Evolutionary conservation across 208 protist species (phyloP).

Genomic region (Trypanosoma mega): DNA sequence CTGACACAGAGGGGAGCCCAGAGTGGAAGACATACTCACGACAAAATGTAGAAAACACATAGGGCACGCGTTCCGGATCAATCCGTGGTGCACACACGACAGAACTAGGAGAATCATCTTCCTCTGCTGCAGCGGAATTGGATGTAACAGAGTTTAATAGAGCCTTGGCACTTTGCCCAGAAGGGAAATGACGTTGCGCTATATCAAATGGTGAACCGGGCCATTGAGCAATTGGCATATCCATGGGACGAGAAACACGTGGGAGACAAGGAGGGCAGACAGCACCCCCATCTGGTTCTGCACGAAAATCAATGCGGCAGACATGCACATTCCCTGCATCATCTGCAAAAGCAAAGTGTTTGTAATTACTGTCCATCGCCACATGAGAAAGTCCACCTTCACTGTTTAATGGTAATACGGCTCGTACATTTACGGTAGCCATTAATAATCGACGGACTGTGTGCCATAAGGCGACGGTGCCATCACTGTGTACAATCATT

Average conservation of each 20-base stretch:
- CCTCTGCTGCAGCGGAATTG: too few relatives aligned
- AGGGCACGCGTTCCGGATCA: slow-evolving; percentile 17
- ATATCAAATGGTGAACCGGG: slow-evolving; percentile 26
- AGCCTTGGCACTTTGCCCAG: too few relatives aligned
- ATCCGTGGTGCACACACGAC: too few relatives aligned
- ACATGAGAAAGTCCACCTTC: slow-evolving; percentile 24
- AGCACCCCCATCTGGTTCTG: slow-evolving; percentile 6
- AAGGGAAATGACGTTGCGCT: background rate
- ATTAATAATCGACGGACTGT: slow-evolving; percentile 61
- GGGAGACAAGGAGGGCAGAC: background rate
- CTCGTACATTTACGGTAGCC: slow-evolving; percentile 49
- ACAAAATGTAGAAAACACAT: slow-evolving; percentile 27
- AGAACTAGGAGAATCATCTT: too few relatives aligned
- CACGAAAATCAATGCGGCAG: slow-evolving; percentile 39
- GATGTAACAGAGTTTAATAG: too few relatives aligned
- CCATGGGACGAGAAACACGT: background rate
- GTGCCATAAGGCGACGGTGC: slow-evolving; percentile 79
- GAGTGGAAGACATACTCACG: slow-evolving; percentile 29
- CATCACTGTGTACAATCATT: slow-evolving; percentile 69
- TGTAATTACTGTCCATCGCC: slow-evolving; percentile 20
- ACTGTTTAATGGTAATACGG: slow-evolving; percentile 27
- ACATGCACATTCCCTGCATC: slow-evolving; percentile 72
- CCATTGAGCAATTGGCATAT: slow-evolving; percentile 11
- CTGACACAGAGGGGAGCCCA: slow-evolving; percentile 26
- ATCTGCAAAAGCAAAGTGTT: slow-evolving; percentile 66